Percentiles rank a stretch among this genome's conserved stretches.
phyloP scores from a whole-genome alignment of 2,329 filamentous ascomycete species.

The Fusarium aywerte region DNA sequence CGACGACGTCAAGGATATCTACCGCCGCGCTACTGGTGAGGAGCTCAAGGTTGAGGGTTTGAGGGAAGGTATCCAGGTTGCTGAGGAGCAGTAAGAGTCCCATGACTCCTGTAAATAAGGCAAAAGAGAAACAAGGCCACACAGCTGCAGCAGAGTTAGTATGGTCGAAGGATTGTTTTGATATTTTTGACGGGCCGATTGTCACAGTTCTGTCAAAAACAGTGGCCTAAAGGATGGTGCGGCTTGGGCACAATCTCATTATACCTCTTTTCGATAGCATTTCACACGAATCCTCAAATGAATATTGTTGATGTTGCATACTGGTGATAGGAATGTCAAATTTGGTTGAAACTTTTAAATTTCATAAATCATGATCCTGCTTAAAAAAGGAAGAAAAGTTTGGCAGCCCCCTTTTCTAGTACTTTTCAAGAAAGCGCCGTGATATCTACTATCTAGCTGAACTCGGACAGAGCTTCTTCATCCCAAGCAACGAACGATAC shows the following conservation, averaged over 20 bases:
- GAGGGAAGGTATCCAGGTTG: constrained; percentile 80
- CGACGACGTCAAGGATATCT: constrained; percentile 96
- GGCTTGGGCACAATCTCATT: constrained; percentile 43
- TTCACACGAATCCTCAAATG: constrained; percentile 32
- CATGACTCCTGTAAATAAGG: constrained; percentile 2
- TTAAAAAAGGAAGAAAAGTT: constrained; percentile 25
- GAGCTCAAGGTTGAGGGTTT: constrained; percentile 89
- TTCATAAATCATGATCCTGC: constrained; percentile 45
- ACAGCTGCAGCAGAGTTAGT: constrained; percentile 15
- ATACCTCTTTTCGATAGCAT: constrained; percentile 46
- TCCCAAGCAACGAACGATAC: constrained; percentile 33
- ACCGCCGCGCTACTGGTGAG: constrained; percentile 82
- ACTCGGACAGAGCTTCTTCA: constrained; percentile 33
- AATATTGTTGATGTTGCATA: constrained; percentile 18
- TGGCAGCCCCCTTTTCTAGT: constrained; percentile 24
- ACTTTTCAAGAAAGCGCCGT: constrained; percentile 24
- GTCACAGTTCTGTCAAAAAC: constrained; percentile 6
- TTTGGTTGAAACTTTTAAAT: constrained; percentile 26
- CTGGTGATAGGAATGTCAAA: constrained; percentile 6
- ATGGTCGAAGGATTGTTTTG: constrained; percentile 30
- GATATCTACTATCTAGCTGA: constrained; percentile 42
- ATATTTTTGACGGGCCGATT: constrained; percentile 11
- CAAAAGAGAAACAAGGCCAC: constrained; percentile 23
- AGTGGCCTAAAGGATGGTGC: constrained; percentile 27
- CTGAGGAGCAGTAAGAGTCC: constrained; percentile 67